Conservation (phyloP, 768 basidiomycete genomes). For the Pleurotus pulmonarius region DNA sequence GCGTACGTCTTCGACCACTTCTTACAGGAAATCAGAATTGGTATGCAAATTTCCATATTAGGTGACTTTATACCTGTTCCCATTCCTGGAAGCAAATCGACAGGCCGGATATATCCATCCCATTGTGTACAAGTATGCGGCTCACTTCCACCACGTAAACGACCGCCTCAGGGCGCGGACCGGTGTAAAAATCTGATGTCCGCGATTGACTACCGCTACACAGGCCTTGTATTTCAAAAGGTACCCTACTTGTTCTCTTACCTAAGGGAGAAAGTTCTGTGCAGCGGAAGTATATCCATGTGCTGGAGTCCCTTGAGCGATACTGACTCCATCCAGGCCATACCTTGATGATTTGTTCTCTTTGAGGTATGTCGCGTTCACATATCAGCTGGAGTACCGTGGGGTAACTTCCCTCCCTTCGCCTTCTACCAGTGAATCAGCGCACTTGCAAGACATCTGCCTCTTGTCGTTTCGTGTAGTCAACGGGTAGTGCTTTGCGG, state of each 20-base stretch:
- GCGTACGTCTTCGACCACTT: no score
- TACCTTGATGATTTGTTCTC: slow-evolving; percentile 1
- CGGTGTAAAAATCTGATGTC: background rate
- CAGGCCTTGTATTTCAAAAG: slow-evolving; percentile 1
- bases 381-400: background rate
- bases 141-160: background rate
- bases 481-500: slow-evolving; percentile 3
- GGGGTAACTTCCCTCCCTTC: background rate
- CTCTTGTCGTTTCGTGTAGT: background rate
- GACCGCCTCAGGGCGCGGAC: no score
- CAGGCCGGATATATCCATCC: slow-evolving; percentile 1
- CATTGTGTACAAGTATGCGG: background rate
- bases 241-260: slow-evolving; percentile 2
- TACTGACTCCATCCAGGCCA: background rate
- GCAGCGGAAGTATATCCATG: slow-evolving; percentile 6
- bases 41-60: background rate
- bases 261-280: slow-evolving; percentile 3
- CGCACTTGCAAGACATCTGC: background rate
- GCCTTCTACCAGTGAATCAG: background rate
- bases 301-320: background rate
- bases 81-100: slow-evolving; percentile 7
- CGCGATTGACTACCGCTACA: background rate
- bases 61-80: slow-evolving; percentile 5
- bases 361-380: slow-evolving; percentile 1
- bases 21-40: background rate